phyloP scores from a whole-genome alignment of 192 early-diverging fungal genomes.

The Podila minutissima region DNA sequence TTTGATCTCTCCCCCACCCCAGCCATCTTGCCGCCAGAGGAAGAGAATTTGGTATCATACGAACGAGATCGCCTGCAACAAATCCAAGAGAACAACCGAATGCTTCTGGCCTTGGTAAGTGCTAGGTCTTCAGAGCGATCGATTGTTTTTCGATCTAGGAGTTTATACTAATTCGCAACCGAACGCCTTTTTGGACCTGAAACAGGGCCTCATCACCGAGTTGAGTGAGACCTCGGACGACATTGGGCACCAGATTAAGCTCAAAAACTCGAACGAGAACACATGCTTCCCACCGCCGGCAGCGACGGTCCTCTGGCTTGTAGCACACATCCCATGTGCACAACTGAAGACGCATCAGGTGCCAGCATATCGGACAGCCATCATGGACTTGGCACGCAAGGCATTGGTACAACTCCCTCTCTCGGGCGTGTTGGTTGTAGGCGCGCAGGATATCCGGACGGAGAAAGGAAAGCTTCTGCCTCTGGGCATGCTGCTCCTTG shows the following conservation, averaged over 20 bases:
- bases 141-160: too few relatives aligned
- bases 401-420: slow-evolving; percentile 65
- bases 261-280: slow-evolving; percentile 53
- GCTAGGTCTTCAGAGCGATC: not conserved
- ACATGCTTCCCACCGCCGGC: slow-evolving; percentile 50
- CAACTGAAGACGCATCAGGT: slow-evolving; percentile 58
- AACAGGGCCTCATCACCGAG: slow-evolving; percentile 80
- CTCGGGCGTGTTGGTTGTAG: slow-evolving; percentile 72
- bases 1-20: not conserved
- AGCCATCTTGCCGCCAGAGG: slow-evolving; percentile 35
- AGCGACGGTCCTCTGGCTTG: slow-evolving; percentile 64
- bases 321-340: slow-evolving; percentile 69
- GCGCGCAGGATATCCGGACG: slow-evolving; percentile 74
- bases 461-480: slow-evolving; percentile 76
- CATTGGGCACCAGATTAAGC: slow-evolving; percentile 71
- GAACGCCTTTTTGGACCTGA: not conserved
- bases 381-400: slow-evolving; percentile 70
- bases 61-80: slow-evolving; percentile 63
- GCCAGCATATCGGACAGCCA: slow-evolving; percentile 64
- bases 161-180: too few relatives aligned
- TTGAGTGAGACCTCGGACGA: slow-evolving; percentile 83
- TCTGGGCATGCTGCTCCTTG: slow-evolving; percentile 75
- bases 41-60: slow-evolving; percentile 63
- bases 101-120: slow-evolving; percentile 65
- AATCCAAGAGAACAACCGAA: slow-evolving; percentile 70